Evolutionary conservation across 1,284 basidiomycete genomes (phyloP), one percentile per base, ranked within the genome.

Genomic region (Marasmius fiardii): DNA sequence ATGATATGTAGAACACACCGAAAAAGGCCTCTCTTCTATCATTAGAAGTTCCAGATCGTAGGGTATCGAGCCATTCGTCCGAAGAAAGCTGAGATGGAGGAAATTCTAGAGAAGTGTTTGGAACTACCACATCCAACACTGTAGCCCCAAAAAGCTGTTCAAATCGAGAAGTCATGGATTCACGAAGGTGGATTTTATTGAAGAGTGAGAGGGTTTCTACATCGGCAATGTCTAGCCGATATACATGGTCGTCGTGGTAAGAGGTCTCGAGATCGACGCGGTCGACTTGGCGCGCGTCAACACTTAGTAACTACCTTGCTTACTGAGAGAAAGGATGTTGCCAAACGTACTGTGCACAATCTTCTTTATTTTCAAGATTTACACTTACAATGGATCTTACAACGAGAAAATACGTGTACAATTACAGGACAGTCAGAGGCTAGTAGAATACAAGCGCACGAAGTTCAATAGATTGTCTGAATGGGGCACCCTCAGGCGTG

Each of bases 381-480:
- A 4, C 28, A 31, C 28, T 31, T 31, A 31, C 28, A 31, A 31
- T 31, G 28, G 4, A 31, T 10, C 10, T 10, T 31, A 31, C 10
- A 31, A 31, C 28, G 10, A 31, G 28, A 31, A 31, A 4, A 10
- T 10, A 10, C 28, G 10, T 31, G 28, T 31, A 10, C 5, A 31
- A 10, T 10, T 4, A 31, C 10, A 41, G 39, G n/a, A 18, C 11
- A 7, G n/a, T n/a, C n/a, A n/a, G n/a, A n/a, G 20, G 8, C 39
- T 41, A 41, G 24, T 80, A 81, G 67, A 81, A 81, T 0, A 82
- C 78, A 12, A 82, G 62, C 12, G 75, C 71, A 23, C 79, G 64
- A n/a, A 80, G 62, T 67, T 81, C 79, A 52, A 81, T 80, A 2
- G 77, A 79, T 68, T 80, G 73, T 43, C 80, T 64, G 14, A 68